A percentile compares a stretch with the other conserved stretches of the same genome.
These are phyloP conservation scores for Polyplosphaeria fusca DNA, from an alignment of 495 filamentous ascomycete species.

Conservation along the genomic window DNA sequence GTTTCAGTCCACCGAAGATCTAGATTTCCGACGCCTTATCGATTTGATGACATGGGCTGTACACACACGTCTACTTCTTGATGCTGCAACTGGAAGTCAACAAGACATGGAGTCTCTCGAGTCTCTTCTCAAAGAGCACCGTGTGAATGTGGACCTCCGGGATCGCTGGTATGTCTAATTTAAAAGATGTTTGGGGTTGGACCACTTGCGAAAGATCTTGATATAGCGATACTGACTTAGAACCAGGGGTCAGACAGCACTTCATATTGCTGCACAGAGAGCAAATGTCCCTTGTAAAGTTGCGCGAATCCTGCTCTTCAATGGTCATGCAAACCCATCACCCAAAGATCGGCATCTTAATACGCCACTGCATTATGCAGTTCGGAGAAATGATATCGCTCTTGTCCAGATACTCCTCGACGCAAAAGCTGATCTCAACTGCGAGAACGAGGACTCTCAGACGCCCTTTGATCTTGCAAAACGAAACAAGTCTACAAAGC, in stretches of 20 bases:
- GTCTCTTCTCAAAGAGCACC: too few species aligned
- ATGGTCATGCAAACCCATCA: background rate
- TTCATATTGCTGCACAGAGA: background rate
- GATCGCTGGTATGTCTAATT: too few species aligned
- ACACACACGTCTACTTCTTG: too few species aligned
- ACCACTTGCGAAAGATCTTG: too few species aligned
- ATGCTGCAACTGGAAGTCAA: too few species aligned
- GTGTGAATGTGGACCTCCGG: too few species aligned
- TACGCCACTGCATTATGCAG: constrained; percentile 9
- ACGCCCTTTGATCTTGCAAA: background rate
- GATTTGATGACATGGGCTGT: too few species aligned
- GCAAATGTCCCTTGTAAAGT: background rate
- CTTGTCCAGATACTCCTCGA: background rate
- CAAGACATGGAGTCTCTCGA: too few species aligned
- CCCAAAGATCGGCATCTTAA: background rate
- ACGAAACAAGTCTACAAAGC: too few species aligned
- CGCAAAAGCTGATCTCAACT: background rate
- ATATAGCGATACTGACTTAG: background rate
- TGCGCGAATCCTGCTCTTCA: background rate
- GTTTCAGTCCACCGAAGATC: too few species aligned
- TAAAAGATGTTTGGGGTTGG: too few species aligned
- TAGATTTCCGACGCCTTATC: too few species aligned
- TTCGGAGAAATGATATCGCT: background rate
- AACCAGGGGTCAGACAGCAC: background rate
- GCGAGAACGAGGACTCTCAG: background rate